Percentiles rank a stretch among this genome's conserved stretches.
Evolutionary conservation across 345 rosid genomes (phyloP).

Genomic region (Salix caprea): DNA sequence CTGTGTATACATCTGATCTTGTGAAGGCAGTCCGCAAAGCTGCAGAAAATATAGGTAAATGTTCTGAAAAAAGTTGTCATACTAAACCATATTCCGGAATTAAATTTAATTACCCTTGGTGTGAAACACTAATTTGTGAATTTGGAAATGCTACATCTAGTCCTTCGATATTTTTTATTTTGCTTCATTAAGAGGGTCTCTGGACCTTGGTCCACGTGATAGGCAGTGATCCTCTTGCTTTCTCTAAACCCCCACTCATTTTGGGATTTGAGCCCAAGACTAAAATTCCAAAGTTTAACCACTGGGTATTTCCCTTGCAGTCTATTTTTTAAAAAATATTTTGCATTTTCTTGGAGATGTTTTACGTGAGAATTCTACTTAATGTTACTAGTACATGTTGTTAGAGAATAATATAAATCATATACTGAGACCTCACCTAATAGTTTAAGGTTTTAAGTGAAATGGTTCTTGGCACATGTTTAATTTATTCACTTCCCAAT

Average conservation of each 20-base stretch:
- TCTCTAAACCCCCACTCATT: background rate
- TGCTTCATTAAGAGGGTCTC: background rate
- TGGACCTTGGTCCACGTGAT: background rate
- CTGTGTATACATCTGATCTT: constrained; percentile 73
- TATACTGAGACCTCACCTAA: too few species aligned
- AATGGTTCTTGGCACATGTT: too few species aligned
- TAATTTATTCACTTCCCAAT: background rate
- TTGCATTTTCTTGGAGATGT: background rate
- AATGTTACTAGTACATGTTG: background rate
- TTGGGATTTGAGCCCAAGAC: background rate
- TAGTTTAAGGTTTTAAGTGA: too few species aligned
- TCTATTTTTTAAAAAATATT: background rate
- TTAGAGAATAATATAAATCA: too few species aligned
- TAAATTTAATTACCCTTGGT: background rate
- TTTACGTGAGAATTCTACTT: background rate
- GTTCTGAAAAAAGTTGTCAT: background rate
- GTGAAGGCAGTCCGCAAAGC: constrained; percentile 84
- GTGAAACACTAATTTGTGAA: background rate
- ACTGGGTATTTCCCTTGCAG: background rate
- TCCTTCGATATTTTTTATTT: background rate
- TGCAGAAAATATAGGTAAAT: constrained; percentile 77
- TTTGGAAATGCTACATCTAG: background rate
- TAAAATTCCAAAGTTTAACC: background rate
- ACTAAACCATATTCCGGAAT: background rate
- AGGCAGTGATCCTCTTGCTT: background rate